A percentile compares a stretch with the other conserved stretches of the same genome.
phyloP scores from a whole-genome alignment of 306 rosid genomes.

The Aeschynomene evenia region DNA sequence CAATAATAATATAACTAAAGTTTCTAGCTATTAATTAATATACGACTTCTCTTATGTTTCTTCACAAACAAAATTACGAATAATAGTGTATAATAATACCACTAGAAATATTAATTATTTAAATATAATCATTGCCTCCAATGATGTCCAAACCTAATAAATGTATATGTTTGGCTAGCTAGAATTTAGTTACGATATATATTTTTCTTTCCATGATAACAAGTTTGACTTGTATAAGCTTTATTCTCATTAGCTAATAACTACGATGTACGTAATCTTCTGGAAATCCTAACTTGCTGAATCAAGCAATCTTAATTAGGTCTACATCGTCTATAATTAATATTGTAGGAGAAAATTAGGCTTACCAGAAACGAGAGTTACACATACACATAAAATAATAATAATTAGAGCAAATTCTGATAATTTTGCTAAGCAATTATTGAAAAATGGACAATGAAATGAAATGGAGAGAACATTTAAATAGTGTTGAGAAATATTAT shows the following conservation, averaged over 20 bases:
- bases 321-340: slow-evolving; percentile 33
- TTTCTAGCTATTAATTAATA: no score
- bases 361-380: neutral
- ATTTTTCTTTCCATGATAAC: neutral
- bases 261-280: slow-evolving; percentile 2
- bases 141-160: no score
- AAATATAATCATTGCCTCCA: no score
- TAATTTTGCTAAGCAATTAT: slow-evolving; percentile 3
- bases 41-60: no score
- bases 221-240: neutral
- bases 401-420: neutral
- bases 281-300: slow-evolving; percentile 19
- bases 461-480: neutral
- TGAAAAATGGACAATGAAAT: slow-evolving; percentile 6
- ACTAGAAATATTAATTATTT: no score
- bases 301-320: slow-evolving; percentile 28
- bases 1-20: no score
- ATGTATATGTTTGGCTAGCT: no score
- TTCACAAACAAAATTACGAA: no score
- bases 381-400: neutral
- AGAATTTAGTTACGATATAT: neutral
- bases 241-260: neutral
- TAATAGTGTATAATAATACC: no score
- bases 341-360: slow-evolving; percentile 17
- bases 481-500: neutral